These are phyloP conservation scores for Rosa rugosa DNA, from an alignment of 306 rosid genomes.

Conservation along the genomic window DNA sequence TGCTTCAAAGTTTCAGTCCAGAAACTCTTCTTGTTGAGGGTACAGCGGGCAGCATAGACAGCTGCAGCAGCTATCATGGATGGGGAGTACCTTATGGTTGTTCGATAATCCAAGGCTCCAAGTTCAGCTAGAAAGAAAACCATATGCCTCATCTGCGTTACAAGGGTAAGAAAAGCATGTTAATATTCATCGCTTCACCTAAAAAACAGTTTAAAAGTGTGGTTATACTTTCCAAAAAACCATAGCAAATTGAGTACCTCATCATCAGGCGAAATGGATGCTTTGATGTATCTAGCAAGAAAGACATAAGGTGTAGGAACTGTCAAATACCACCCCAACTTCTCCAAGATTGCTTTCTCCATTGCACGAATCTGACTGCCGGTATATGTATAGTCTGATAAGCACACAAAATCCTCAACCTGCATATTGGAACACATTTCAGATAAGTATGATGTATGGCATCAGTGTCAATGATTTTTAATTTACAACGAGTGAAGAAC, in stretches of 20 bases:
- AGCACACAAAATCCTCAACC: constrained; percentile 83
- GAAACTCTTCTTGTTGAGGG: constrained; percentile 54
- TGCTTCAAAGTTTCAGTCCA: constrained; percentile 80
- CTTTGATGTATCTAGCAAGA: constrained; percentile 75
- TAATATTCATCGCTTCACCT: background rate
- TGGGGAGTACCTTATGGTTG: constrained; percentile 42
- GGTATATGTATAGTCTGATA: constrained; percentile 73
- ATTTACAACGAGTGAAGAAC: background rate
- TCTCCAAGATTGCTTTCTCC: constrained; percentile 77
- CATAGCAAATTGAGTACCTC: constrained; percentile 36
- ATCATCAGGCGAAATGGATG: constrained; percentile 56
- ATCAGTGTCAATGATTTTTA: background rate
- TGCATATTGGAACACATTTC: constrained; percentile 28
- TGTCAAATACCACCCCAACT: constrained; percentile 74
- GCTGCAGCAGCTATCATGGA: constrained; percentile 89
- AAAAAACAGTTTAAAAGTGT: background rate
- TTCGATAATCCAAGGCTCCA: constrained; percentile 57
- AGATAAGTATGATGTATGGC: background rate
- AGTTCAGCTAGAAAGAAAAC: constrained; percentile 81
- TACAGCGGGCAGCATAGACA: constrained; percentile 65
- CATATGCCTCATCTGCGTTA: constrained; percentile 66
- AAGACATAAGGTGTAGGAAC: constrained; percentile 90
- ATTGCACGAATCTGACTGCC: constrained; percentile 24
- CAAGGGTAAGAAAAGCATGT: constrained; percentile 6
- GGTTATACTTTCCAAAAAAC: background rate